A percentile compares a stretch with the other conserved stretches of the same genome.
Evolutionary conservation across 768 basidiomycete genomes (phyloP).

Genomic region (Collybia mongolica): DNA sequence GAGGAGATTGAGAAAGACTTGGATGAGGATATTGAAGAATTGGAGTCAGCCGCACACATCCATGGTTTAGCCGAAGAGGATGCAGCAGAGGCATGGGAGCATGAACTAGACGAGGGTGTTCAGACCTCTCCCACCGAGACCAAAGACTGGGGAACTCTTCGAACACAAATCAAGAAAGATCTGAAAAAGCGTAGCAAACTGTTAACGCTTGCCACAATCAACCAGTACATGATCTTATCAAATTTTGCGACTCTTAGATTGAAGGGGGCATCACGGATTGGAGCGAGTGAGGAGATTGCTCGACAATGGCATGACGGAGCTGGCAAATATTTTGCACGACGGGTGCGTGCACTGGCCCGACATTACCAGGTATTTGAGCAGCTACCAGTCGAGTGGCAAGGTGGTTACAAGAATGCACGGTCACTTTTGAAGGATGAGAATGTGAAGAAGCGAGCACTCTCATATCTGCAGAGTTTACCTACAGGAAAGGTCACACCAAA

Average conservation of each 20-base stretch:
- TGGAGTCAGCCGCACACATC: no score
- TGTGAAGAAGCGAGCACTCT: no score
- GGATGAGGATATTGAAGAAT: not conserved
- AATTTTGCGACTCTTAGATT: constrained; percentile 23
- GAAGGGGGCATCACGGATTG: constrained; percentile 20
- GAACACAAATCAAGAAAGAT: constrained; percentile 17
- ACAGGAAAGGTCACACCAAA: no score
- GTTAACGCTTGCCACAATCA: constrained; percentile 13
- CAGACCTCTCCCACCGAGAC: no score
- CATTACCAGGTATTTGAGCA: constrained; percentile 37
- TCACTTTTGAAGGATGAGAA: no score
- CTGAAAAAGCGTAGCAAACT: constrained; percentile 14
- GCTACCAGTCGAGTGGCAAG: constrained; percentile 24
- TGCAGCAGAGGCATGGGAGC: constrained; percentile 14
- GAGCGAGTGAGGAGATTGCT: constrained; percentile 24
- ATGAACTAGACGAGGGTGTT: constrained; percentile 16
- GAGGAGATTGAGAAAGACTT: constrained; percentile 2
- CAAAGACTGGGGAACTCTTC: constrained; percentile 14
- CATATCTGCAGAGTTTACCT: no score
- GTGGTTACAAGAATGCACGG: constrained; percentile 16
- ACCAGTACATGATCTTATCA: constrained; percentile 18
- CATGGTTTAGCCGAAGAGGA: no score
- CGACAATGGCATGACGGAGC: constrained; percentile 23
- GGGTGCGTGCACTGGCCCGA: constrained; percentile 25
- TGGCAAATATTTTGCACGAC: constrained; percentile 21